phyloP scores from a whole-genome alignment of 2,329 filamentous ascomycete species.

The Aureobasidium pullulans region DNA sequence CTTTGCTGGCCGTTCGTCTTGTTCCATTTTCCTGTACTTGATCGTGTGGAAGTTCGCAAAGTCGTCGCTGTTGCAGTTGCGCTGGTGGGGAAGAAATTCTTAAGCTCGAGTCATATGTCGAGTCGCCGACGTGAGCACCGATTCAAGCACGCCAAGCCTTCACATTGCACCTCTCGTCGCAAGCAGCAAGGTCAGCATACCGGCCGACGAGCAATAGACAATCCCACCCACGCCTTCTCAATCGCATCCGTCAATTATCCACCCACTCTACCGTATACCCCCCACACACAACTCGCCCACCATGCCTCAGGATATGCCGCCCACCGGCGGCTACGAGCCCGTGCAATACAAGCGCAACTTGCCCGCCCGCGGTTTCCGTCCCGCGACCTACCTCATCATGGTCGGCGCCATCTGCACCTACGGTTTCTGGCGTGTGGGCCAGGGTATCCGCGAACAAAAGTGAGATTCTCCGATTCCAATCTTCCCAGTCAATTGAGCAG shows the following conservation, averaged over 20 bases:
- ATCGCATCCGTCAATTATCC: background rate
- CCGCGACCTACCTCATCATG: constrained; percentile 67
- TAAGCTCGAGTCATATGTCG: background rate
- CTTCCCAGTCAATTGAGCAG: background rate
- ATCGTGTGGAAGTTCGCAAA: background rate
- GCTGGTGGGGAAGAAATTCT: background rate
- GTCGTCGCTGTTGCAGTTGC: background rate
- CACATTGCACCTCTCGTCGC: background rate
- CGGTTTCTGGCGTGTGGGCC: constrained; percentile 79
- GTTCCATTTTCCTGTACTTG: constrained; percentile 37
- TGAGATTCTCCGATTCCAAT: constrained; percentile 42
- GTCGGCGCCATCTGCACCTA: constrained; percentile 75
- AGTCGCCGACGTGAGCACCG: background rate
- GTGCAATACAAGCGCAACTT: constrained; percentile 99
- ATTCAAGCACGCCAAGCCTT: background rate
- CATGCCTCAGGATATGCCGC: constrained; percentile 98
- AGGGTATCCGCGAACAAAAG: constrained; percentile 87
- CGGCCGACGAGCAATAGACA: background rate
- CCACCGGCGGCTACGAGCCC: constrained; percentile 84
- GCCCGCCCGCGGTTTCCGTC: constrained; percentile 82
- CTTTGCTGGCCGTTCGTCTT: constrained; percentile 49
- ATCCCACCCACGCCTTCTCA: background rate
- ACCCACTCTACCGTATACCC: background rate
- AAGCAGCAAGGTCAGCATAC: background rate
- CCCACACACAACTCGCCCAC: constrained; percentile 31